Evolutionary conservation across 106 monocot genomes (phyloP), one percentile per base, ranked within the genome.

Genomic region (Apostasia ramifera): DNA sequence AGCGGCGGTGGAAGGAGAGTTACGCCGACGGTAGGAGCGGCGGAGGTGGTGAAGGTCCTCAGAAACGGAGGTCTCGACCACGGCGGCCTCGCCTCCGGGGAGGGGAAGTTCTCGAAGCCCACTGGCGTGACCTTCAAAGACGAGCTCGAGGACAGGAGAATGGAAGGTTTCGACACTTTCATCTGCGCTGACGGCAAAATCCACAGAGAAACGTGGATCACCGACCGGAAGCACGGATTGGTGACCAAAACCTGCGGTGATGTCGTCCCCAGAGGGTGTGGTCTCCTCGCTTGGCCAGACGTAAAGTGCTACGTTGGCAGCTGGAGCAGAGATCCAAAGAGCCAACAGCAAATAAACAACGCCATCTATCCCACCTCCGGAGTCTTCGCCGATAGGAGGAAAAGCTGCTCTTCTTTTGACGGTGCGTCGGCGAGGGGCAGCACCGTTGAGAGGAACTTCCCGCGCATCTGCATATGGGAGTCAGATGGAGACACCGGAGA

Each of bases 381-480:
- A 2, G 56, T 56, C 8, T 3, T 53, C 1, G 7, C 41, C 2
- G 43, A 44, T 12, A 14, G 40, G 77, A 63, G 40, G 37, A 56
- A 5, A 52, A 15, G 9, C 40, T 60, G 48, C 62, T 78, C 70
- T 7, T 76, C 76, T 40, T 73, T 63, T 47, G 81, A 69, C 11
- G 81, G 12, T 7, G 59, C 50, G 10, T 43, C 44, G 4, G 74
- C 55, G 7, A 59, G 71, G 67, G 44, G 55, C 43, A 43, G 65
- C 3, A 51, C 52, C 2, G 55, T 56, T 8, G 87, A 84, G 52
- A 83, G 81, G 83, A 73, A 50, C 41, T 80, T 90, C 40, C 91
- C 91, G 0, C 70, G 80, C 78, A 92, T 92, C 70, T 92, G 91
- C 66, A 92, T 92, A 66, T 92, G 91, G 91, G 91, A 92, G 47